phyloP scores from a whole-genome alignment of 352 stramenopile species.

The Globisporangium canariense region DNA sequence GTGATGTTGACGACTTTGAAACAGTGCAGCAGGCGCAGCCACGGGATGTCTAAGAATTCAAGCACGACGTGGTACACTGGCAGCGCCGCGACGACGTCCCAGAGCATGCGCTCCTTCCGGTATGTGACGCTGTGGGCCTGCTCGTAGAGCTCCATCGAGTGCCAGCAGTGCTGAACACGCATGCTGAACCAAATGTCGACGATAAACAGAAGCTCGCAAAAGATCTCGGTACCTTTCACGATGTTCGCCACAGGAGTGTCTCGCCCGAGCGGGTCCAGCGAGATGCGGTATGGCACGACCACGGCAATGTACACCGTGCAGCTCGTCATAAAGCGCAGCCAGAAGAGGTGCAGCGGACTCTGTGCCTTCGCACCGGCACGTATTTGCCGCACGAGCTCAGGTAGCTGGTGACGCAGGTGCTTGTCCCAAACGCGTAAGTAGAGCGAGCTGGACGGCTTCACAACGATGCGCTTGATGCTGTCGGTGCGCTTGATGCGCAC shows the following conservation, averaged over 20 bases:
- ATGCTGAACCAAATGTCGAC: constrained; percentile 53
- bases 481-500: constrained; percentile 20
- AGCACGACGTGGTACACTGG: constrained; percentile 40
- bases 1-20: constrained; percentile 51
- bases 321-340: constrained; percentile 30
- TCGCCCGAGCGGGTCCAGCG: constrained; percentile 33
- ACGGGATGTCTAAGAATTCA: constrained; percentile 27
- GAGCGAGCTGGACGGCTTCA: constrained; percentile 2
- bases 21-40: constrained; percentile 37
- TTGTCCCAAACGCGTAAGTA: neutral
- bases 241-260: constrained; percentile 9
- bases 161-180: constrained; percentile 27
- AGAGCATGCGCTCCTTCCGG: constrained; percentile 38
- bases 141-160: constrained; percentile 55
- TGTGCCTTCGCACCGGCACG: constrained; percentile 34
- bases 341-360: constrained; percentile 39
- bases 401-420: neutral
- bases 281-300: constrained; percentile 49
- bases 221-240: constrained; percentile 20
- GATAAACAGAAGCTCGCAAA: constrained; percentile 43
- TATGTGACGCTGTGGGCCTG: constrained; percentile 34
- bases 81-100: constrained; percentile 34
- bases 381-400: constrained; percentile 13
- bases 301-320: constrained; percentile 40
- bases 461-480: neutral